A percentile compares a stretch with the other conserved stretches of the same genome.
These are phyloP conservation scores for Fusarium sp. DNA, from an alignment of 2,329 filamentous ascomycete genomes.

Conservation along the genomic window DNA sequence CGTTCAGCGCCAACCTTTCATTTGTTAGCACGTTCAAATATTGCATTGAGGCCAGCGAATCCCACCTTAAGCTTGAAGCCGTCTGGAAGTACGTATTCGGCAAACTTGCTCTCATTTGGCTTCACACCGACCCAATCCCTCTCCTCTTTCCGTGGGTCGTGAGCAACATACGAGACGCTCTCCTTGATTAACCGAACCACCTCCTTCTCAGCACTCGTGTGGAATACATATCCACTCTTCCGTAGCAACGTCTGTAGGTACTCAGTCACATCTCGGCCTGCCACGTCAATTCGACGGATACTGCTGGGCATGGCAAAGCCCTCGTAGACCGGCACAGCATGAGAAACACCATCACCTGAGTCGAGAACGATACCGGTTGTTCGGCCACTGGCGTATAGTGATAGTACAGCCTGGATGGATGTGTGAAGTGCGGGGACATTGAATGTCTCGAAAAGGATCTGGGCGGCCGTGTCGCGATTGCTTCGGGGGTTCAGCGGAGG, in stretches of 20 bases:
- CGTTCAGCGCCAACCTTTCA: slow-evolving; percentile 87
- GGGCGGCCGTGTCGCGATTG: slow-evolving; percentile 95
- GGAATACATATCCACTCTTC: slow-evolving; percentile 94
- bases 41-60: not conserved
- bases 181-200: slow-evolving; percentile 99
- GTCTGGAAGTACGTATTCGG: slow-evolving; percentile 92
- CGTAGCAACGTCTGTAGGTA: slow-evolving; percentile 90
- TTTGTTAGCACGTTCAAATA: slow-evolving; percentile 32
- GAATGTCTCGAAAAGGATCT: slow-evolving; percentile 98
- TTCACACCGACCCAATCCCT: slow-evolving; percentile 93
- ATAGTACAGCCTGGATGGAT: slow-evolving; percentile 96
- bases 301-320: slow-evolving; percentile 97
- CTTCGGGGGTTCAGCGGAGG: slow-evolving; percentile 94
- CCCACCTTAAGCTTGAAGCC: slow-evolving; percentile 90
- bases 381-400: slow-evolving; percentile 93
- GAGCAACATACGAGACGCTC: slow-evolving; percentile 89
- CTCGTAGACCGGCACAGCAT: slow-evolving; percentile 97
- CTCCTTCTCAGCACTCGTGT: slow-evolving; percentile 98
- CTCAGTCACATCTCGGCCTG: slow-evolving; percentile 95
- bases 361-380: slow-evolving; percentile 97
- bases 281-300: slow-evolving; percentile 95
- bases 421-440: slow-evolving; percentile 97
- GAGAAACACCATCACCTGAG: slow-evolving; percentile 94
- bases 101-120: slow-evolving; percentile 79
- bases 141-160: slow-evolving; percentile 93